Conservation (phyloP, 2,329 filamentous ascomycete species). For the Aureobasidium sp. region DNA sequence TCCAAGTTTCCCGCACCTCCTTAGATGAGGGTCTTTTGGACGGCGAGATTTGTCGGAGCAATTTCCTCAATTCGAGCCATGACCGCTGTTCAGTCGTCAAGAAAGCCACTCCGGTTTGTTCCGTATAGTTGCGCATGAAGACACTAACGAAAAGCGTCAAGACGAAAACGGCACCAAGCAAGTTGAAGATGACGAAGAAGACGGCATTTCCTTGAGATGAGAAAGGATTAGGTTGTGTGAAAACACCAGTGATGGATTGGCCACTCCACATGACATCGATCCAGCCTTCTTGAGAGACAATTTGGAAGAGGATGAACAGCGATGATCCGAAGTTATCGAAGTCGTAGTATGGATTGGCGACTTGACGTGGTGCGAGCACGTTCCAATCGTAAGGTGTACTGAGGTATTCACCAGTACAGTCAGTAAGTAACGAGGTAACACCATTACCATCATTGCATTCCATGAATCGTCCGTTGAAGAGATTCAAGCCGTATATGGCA, state of each 20-base stretch:
- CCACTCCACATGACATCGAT: constrained; percentile 81
- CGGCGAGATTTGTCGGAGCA: constrained; percentile 85
- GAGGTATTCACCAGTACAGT: constrained; percentile 79
- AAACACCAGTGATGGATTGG: constrained; percentile 72
- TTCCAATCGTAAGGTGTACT: constrained; percentile 76
- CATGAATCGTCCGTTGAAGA: constrained; percentile 79
- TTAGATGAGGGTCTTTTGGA: constrained; percentile 85
- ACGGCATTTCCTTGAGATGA: constrained; percentile 76
- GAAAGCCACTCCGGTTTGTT: constrained; percentile 95
- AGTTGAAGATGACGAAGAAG: constrained; percentile 95
- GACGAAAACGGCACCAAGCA: constrained; percentile 92
- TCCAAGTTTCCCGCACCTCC: constrained; percentile 65
- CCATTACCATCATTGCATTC: constrained; percentile 67
- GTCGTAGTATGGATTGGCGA: constrained; percentile 74
- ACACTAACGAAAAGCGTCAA: constrained; percentile 96
- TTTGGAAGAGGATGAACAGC: constrained; percentile 94
- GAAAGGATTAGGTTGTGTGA: constrained; percentile 63
- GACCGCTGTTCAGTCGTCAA: constrained; percentile 92
- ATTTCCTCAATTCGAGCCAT: constrained; percentile 90
- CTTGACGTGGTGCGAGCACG: constrained; percentile 74
- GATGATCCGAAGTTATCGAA: constrained; percentile 95
- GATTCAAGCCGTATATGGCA: constrained; percentile 87
- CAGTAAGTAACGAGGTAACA: constrained; percentile 52
- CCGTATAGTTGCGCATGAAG: constrained; percentile 99
- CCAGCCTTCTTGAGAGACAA: constrained; percentile 98